Evolutionary conservation across 352 stramenopile species (phyloP), one percentile per base, ranked within the genome.

Genomic region (Globisporangium paddicum): DNA sequence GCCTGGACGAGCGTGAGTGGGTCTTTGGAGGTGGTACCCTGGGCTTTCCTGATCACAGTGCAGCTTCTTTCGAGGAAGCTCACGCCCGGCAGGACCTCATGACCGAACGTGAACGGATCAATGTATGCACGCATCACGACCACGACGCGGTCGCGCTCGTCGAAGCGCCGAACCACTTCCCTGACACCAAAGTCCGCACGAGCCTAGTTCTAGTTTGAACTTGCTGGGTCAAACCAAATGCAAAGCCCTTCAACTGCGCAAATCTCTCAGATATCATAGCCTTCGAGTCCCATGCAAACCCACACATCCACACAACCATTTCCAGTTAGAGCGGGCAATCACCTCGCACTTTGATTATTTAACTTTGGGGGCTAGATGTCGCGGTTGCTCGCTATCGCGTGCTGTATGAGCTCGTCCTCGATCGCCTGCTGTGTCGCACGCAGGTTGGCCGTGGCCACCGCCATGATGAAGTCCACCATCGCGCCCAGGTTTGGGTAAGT

Each of bases 61-160:
- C 35, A 62, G 11, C 26, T 41, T 19, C 7, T 52, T 8, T 60
- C 54, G 6, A 44, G 54, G 25, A 60, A 41, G 54, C 71, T 71
- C 48, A 79, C 69, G 30, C 72, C 75, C 8, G 69, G 26, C 10
- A 86, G 53, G 21, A 66, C 56, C 49, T 79, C 67, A 7, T 66
- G 60, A 37, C 68, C 68, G 51, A 87, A 89, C 57, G 78, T 61
- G 13, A 79, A 52, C 18, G 74, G 72, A 25, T 89, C 67, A 62
- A 84, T 82, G 46, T 73, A 77, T 18, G 79, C 75, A 66, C 68
- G 21, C 60, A 50, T 13, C 6, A 37, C 35, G 25, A 52, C 16
- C 40, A 60, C 54, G 18, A 42, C 14, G 18, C 54, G 54, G 23
- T 60, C 26, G 10, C n/a, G 7, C 21, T 59, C 28, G 14, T 50